phyloP scores from a whole-genome alignment of 2,329 filamentous ascomycete genomes.

The Aspergillus sp. region DNA sequence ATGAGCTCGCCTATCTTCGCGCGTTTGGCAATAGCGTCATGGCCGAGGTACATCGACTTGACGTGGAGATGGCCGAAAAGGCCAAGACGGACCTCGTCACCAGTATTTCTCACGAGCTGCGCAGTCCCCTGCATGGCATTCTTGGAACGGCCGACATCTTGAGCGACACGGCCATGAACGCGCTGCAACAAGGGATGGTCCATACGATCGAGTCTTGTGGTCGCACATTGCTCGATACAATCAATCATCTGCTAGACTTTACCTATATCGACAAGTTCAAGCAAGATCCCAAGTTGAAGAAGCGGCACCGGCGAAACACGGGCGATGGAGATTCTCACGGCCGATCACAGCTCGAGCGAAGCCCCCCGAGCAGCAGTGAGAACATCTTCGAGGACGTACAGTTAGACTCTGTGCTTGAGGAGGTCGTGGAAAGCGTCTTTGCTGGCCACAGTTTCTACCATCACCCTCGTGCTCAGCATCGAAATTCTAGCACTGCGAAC shows the following conservation, averaged over 20 bases:
- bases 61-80: constrained; percentile 34
- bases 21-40: constrained; percentile 41
- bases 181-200: constrained; percentile 36
- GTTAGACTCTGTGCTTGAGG: constrained; percentile 6
- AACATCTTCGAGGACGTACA: not conserved
- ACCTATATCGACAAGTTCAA: constrained; percentile 30
- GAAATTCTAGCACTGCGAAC: not conserved
- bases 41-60: constrained; percentile 36
- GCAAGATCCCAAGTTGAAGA: not conserved
- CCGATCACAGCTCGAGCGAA: not conserved
- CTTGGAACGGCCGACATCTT: constrained; percentile 39
- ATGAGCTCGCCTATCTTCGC: constrained; percentile 34
- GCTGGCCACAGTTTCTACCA: constrained; percentile 9
- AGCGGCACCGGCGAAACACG: not conserved
- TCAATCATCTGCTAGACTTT: constrained; percentile 43
- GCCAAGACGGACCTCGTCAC: constrained; percentile 41
- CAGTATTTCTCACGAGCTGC: constrained; percentile 41
- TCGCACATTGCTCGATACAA: constrained; percentile 47
- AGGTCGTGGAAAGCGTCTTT: constrained; percentile 12
- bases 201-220: constrained; percentile 46
- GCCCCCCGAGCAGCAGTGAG: not conserved
- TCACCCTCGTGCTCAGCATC: not conserved
- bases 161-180: constrained; percentile 34
- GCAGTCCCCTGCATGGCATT: constrained; percentile 42
- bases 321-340: not conserved